Base-by-base conservation (phyloP, 768 basidiomycete genomes). In the Clitopilus passeckerianus region DNA sequence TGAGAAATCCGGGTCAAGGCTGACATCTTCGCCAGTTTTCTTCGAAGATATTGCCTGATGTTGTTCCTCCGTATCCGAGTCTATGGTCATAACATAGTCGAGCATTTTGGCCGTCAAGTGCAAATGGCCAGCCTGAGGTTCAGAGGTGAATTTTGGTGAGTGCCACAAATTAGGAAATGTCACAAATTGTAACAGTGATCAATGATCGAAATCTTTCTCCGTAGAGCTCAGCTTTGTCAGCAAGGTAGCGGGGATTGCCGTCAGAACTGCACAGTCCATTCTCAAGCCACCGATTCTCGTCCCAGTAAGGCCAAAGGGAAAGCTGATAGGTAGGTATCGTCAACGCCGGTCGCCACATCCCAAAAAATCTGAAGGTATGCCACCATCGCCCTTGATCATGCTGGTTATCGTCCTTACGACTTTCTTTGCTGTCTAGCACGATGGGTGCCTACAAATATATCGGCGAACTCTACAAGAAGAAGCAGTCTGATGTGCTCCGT, bases 381-480 rank as follows among this genome's bases (percentile, higher is more conserved):
- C 20, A 4, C 10, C 20, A 22, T 18, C 20, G 18, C 12, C 46
- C 10, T 16, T 16, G 27, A 54, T 14, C 6, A 14, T 57, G 18
- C 43, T 30, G 16, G 12, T 9, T 18, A 18, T 22, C 22, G 10
- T 18, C 5, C 46, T 50, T n/a, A 50, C 3, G 18, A n/a, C 10
- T 15, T 9, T 41, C 10, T 30, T 30, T 5, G n/a, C 10, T 41
- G 37, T 15, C 75, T 75, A 50, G 74, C 79, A 86, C 80, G 73
- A 93, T 93, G 91, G 91, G 91, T 72, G 91, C 91, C 67, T 93
- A 93, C 85, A 93, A 96, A 77, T 98, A 98, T 75, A 88, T 98
- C 72, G 88, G 91, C 67, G 96, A 98, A 80, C 80, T 98, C 64
- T 94, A 95, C 89, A 96, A 95, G 82, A 97, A 97, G 81, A 95